Evolutionary conservation across 768 basidiomycete species (phyloP), one percentile per base, ranked within the genome.

Genomic region (Cubamyces lactineus): DNA sequence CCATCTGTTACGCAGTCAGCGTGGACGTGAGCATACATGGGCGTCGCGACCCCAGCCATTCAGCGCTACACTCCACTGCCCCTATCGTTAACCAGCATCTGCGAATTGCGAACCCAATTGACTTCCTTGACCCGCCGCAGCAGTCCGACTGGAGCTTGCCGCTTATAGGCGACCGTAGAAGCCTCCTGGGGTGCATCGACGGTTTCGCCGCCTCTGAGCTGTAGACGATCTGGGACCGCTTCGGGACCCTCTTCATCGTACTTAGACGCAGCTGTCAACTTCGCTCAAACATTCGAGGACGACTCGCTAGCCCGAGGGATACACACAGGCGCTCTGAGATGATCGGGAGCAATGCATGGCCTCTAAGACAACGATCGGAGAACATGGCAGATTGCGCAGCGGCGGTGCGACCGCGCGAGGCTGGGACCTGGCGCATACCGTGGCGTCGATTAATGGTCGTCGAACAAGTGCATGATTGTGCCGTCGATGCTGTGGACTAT

Each of bases 41-140:
- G 16, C 24, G 48, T 49, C 45, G 55, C 55, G 45, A 57, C 42
- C 13, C 40, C 53, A 23, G 12, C 19, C 50, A 26, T 40, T 9
- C 23, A 53, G 52, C 39, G 53, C 41, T 42, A 28, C 40, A 34
- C 49, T 19, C 48, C 38, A 50, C 30, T 19, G 16, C 49, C 57
- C 49, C 41, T 43, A 42, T 58, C 57, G 48, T 21, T 48, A 23
- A 21, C 53, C 40, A 53, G 34, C 34, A 6, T 40, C 19, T 13
- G 34, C 34, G 34, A 34, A 34, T 11, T 13, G 34, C 34, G 34
- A 34, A 34, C 24, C 53, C 24, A 16, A 19, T n/a, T 26, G 13
- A 23, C 46, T 43, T 51, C 49, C 57, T 52, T 43, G 57, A 59
- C 57, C 57, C 57, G 57, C 57, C 57, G 49, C 57, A 59, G 57